Percentiles rank a stretch among this genome's conserved stretches.
phyloP scores from a whole-genome alignment of 2,329 filamentous ascomycete genomes.

The Incumbomyces delicatus region DNA sequence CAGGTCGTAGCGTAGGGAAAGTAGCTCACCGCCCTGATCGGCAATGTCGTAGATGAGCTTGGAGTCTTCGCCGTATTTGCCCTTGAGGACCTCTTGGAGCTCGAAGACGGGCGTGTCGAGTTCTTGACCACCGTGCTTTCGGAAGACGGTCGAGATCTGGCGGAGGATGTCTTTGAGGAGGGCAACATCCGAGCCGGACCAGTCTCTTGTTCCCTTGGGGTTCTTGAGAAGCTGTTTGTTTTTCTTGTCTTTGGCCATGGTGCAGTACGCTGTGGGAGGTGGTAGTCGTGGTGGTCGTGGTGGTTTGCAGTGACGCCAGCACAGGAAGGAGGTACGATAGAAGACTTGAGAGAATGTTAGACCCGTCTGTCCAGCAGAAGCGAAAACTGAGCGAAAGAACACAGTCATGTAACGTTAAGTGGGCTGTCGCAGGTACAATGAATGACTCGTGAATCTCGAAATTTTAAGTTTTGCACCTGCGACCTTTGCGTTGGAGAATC shows the following conservation, averaged over 20 bases:
- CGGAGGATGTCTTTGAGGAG: conserved; percentile 71
- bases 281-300: not conserved
- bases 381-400: conserved; percentile 4
- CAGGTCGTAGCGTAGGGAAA: conserved; percentile 75
- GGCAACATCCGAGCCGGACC: conserved; percentile 67
- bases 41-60: conserved; percentile 86
- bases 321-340: not conserved
- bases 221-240: conserved; percentile 54
- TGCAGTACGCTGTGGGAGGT: not conserved
- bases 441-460: not conserved
- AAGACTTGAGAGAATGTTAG: no score
- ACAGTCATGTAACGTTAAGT: conserved; percentile 3
- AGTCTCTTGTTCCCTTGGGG: conserved; percentile 86
- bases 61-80: conserved; percentile 86
- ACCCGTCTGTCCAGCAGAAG: conserved; percentile 2
- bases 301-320: not conserved
- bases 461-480: conserved; percentile 1
- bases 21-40: conserved; percentile 77
- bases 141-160: conserved; percentile 69
- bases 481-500: not conserved
- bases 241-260: conserved; percentile 17
- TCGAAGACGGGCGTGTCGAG: conserved; percentile 81
- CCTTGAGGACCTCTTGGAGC: conserved; percentile 72
- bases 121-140: conserved; percentile 68
- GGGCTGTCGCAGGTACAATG: not conserved